Evolutionary conservation across 1,139 yeast species (phyloP), one percentile per base, ranked within the genome.

Genomic region (Suhomyces coccinellae): DNA sequence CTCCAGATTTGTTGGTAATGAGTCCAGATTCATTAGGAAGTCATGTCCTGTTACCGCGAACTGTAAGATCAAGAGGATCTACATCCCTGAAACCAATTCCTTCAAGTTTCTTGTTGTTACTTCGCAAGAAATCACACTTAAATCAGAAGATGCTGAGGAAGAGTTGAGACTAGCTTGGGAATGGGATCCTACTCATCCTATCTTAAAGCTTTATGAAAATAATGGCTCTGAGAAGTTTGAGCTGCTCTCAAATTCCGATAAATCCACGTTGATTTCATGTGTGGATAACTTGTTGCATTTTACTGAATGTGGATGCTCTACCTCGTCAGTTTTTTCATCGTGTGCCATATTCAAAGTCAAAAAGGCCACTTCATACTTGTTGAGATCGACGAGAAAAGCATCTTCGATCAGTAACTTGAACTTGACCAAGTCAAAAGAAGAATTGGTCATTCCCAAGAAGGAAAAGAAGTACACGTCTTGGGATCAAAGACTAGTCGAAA

Each of bases 81-180:
- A 77, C 39, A 65, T 83, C 8, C 73, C 75, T 3, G 77, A 75
- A 20, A 63, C 63, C 24, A 64, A 68, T 34, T 52, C 63, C 6
- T 72, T 87, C 33, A 76, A 74, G 46, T 83, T 87, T 59, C 69
- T 81, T 10, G 76, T 87, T 6, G 74, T 73, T 35, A 81, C 97
- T 0, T 62, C 77, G 1, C 77, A 73, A 43, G 78, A 79, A 3
- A 79, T 91, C 17, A 51, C 44, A 9, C 54, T 73, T 29, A 58
- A 58, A 33, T 50, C 62, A 2, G 69, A 64, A 5, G 49, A 52
- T 6, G 33, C 51, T 6, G 70, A 65, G 12, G 76, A 80, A 33
- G 97, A 91, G 61, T 66, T 91, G 31, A 77, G 95, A 1, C 66
- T 88, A 20, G 80, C 80, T 1, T 91, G 98, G 98, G 88, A 85